Evolutionary conservation across 2,329 filamentous ascomycete genomes (phyloP), one percentile per base, ranked within the genome.

Genomic region (Arthroderma sp.): DNA sequence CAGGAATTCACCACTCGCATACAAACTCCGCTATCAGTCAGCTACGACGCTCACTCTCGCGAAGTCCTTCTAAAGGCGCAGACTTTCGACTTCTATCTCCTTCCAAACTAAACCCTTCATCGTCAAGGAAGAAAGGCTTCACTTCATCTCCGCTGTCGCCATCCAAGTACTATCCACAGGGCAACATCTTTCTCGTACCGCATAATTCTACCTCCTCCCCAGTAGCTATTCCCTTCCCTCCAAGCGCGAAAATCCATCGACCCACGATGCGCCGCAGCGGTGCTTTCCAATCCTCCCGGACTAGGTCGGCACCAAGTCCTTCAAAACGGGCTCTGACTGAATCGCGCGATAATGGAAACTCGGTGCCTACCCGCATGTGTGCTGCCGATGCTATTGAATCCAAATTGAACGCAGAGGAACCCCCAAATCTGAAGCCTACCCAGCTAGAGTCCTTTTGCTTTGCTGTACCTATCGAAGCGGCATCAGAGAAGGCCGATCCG

Each of bases 41-140:
- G 56, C 72, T 95, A 47, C 77, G 88, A 52, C 83, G 86, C 54
- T 94, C 89, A 28, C 73, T 95, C 51, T 95, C 88, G 46, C 78
- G 87, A 56, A 95, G 89, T n/a, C 89, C 89, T 7, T 94, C 89
- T 30, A 94, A 91, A 63, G 71, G 70, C 37, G 74, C 74, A 46
- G 73, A 75, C 55, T 89, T 91, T 61, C 74, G 77, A 46, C 68
- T 93, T 43, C 69, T 77, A 53, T 70, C 67, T 8, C 57, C 63
- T 22, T 66, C 70, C 28, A 66, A 70, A 48, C 66, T 68, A 10
- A 63, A 67, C 40, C 66, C 72, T 48, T 63, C 70, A 31, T 75
- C 78, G 45, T 66, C 69, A 38, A 72, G 71, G 53, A 66, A 60
- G 48, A 55, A 68, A 38, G 64, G 66, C 40, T 66, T 66, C 53